These are phyloP conservation scores for Buxus sempervirens DNA, from an alignment of 164 flowering plant species.

Conservation along the genomic window DNA sequence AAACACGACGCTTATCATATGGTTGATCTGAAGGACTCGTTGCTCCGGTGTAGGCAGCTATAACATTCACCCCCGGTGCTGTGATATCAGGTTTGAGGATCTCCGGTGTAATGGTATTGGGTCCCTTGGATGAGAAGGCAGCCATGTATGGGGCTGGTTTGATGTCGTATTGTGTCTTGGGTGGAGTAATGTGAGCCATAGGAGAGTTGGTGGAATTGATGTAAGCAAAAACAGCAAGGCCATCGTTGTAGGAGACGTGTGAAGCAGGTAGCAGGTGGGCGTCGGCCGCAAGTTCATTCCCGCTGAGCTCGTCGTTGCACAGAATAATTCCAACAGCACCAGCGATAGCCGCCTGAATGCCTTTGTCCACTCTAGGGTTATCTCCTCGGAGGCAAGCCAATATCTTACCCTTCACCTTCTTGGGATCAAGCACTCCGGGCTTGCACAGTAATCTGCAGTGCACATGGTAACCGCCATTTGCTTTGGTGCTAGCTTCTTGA, in stretches of 20 bases:
- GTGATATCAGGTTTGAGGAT: conserved; percentile 90
- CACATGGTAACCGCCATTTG: too few relatives aligned
- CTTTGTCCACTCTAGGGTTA: conserved; percentile 41
- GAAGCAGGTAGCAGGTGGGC: conserved; percentile 51
- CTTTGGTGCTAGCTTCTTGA: too few relatives aligned
- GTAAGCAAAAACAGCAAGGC: conserved; percentile 35
- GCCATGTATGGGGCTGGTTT: conserved; percentile 85
- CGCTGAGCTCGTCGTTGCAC: conserved; percentile 32
- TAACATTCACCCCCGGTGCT: conserved; percentile 73
- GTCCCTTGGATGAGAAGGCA: conserved; percentile 77
- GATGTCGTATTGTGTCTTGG: conserved; percentile 30
- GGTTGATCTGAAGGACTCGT: conserved; percentile 47
- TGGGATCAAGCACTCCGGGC: conserved; percentile 38
- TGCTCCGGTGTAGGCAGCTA: conserved; percentile 69
- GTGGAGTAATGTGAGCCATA: conserved; percentile 42
- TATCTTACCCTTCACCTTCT: conserved; percentile 58
- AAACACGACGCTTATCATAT: conserved; percentile 42
- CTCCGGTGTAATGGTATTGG: conserved; percentile 57
- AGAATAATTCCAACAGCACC: conserved; percentile 66
- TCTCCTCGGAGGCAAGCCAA: conserved; percentile 54
- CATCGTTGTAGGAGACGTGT: conserved; percentile 37
- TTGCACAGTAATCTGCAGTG: conserved; percentile 46
- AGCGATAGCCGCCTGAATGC: conserved; percentile 27
- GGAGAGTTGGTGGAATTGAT: conserved; percentile 52
- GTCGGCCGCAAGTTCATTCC: conserved; percentile 37